Evolutionary conservation across 768 basidiomycete genomes (phyloP).

Genomic region (Lactarius tabidus): DNA sequence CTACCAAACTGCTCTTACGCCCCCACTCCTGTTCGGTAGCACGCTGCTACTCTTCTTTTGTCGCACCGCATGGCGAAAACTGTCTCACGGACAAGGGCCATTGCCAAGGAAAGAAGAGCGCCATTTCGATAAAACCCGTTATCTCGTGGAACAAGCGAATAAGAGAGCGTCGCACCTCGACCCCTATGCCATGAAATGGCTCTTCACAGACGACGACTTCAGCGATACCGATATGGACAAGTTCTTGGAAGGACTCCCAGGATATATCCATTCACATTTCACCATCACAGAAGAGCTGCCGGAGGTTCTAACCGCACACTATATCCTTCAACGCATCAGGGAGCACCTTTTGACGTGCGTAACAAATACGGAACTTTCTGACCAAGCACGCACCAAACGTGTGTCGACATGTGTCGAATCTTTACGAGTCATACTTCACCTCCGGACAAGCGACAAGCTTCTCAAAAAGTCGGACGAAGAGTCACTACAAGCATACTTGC

Average conservation of each 20-base stretch:
- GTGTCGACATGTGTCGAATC: slow-evolving; percentile 5
- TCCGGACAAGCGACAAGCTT: neutral
- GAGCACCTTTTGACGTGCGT: slow-evolving; percentile 9
- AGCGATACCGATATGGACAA: slow-evolving; percentile 13
- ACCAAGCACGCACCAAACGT: neutral
- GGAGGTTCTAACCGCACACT: neutral
- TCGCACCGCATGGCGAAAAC: neutral
- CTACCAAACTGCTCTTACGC: slow-evolving; percentile 18
- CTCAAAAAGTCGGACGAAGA: neutral
- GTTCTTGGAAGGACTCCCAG: slow-evolving; percentile 9
- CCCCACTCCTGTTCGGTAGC: neutral
- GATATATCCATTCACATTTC: slow-evolving; percentile 5
- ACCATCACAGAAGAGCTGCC: neutral
- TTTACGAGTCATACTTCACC: neutral
- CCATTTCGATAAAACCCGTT: neutral
- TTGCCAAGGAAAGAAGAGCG: neutral
- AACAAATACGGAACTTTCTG: neutral
- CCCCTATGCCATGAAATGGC: slow-evolving; percentile 7
- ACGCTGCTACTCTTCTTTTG: neutral
- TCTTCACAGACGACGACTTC: slow-evolving; percentile 11
- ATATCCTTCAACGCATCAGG: neutral
- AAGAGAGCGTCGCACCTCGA: neutral
- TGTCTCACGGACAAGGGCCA: too few relatives aligned
- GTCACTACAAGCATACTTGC: neutral
- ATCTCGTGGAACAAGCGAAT: neutral